phyloP scores from a whole-genome alignment of 805 yeast species.

The Sugiyamaella valdiviana region DNA sequence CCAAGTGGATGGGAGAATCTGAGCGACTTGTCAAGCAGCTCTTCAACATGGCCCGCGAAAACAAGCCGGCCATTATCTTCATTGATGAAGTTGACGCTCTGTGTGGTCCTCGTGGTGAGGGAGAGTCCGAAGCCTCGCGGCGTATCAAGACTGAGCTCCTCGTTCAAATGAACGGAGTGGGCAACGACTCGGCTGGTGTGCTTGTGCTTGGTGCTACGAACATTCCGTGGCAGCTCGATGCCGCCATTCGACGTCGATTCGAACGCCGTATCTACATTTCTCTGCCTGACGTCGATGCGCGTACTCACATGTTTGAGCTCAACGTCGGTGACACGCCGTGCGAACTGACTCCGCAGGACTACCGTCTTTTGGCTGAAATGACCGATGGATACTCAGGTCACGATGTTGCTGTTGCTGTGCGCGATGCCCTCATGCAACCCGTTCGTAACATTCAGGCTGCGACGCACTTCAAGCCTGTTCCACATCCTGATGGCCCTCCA shows the following conservation, averaged over 20 bases:
- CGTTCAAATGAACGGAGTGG: slow-evolving; percentile 99
- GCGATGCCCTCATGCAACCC: slow-evolving; percentile 98
- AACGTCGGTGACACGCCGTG: slow-evolving; percentile 91
- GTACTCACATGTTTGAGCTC: slow-evolving; percentile 88
- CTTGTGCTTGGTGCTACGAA: slow-evolving; percentile 95
- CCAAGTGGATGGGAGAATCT: slow-evolving; percentile 99
- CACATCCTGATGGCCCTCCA: slow-evolving; percentile 24
- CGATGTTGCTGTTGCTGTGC: slow-evolving; percentile 92
- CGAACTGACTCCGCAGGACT: slow-evolving; percentile 64
- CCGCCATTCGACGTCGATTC: slow-evolving; percentile 94
- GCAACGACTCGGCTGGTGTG: slow-evolving; percentile 88
- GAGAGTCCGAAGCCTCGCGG: slow-evolving; percentile 93
- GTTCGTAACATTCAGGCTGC: slow-evolving; percentile 92
- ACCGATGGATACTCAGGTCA: slow-evolving; percentile 98
- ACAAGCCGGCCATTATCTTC: slow-evolving; percentile 90
- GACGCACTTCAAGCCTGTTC: slow-evolving; percentile 70
- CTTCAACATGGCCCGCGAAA: slow-evolving; percentile 93
- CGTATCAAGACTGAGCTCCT: slow-evolving; percentile 92
- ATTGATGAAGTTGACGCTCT: slow-evolving; percentile 98
- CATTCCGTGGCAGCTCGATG: slow-evolving; percentile 97
- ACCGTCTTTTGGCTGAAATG: slow-evolving; percentile 74
- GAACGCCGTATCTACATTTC: slow-evolving; percentile 94
- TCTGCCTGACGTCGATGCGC: slow-evolving; percentile 87
- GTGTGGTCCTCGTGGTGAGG: slow-evolving; percentile 97
- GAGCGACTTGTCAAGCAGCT: slow-evolving; percentile 93